Evolutionary conservation across 148 eudicot species (phyloP).

Genomic region (Selenicereus undatus): DNA sequence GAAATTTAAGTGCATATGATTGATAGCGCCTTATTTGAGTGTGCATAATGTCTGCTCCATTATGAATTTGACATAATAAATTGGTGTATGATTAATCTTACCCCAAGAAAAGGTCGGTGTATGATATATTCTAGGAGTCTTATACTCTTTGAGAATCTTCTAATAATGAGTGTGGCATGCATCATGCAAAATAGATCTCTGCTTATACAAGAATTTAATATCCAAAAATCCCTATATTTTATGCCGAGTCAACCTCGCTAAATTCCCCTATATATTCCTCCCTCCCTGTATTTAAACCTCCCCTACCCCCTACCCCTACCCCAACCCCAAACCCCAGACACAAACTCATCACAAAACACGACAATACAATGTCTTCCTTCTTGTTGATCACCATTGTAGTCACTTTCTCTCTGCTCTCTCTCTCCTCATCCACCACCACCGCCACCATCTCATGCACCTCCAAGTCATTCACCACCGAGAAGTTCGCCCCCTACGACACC

Average conservation of each 20-base stretch:
- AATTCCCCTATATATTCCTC: background rate
- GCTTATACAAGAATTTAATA: background rate
- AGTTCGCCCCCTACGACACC: slow-evolving; percentile 21
- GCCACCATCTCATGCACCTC: slow-evolving; percentile 32
- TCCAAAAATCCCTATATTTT: background rate
- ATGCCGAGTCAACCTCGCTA: background rate
- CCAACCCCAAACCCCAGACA: background rate
- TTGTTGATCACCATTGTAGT: background rate
- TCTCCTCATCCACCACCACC: slow-evolving; percentile 28
- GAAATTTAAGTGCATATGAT: too few relatives aligned
- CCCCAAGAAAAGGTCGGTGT: too few relatives aligned
- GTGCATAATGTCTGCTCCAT: too few relatives aligned
- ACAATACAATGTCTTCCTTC: slow-evolving; percentile 21
- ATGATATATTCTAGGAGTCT: too few relatives aligned
- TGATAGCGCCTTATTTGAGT: too few relatives aligned
- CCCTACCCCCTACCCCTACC: background rate
- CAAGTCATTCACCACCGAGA: slow-evolving; percentile 26
- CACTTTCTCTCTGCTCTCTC: background rate
- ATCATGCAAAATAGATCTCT: background rate
- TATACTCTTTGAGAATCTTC: too few relatives aligned
- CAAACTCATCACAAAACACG: background rate
- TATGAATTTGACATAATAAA: too few relatives aligned
- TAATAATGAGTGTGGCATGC: background rate
- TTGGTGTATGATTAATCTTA: too few relatives aligned
- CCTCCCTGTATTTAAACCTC: background rate